These are phyloP conservation scores for Plenodomus biglobosus DNA, from an alignment of 2,329 filamentous ascomycete genomes.

Conservation along the genomic window DNA sequence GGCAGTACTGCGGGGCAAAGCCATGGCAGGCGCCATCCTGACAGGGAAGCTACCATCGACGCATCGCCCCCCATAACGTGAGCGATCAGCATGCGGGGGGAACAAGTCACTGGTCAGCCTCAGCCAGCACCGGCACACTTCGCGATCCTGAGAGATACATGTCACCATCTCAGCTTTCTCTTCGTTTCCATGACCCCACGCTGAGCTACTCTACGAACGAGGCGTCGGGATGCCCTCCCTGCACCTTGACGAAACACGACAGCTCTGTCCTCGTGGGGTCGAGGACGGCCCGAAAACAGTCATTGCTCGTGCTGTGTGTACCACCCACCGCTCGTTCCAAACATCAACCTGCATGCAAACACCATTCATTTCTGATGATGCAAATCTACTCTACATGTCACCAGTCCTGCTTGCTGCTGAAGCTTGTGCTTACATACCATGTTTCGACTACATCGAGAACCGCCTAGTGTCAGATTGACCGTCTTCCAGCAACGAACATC, in stretches of 20 bases:
- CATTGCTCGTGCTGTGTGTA: conserved; percentile 12
- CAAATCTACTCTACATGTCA: conserved; percentile 25
- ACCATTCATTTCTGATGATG: not conserved
- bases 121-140: not conserved
- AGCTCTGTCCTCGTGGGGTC: conserved; percentile 7
- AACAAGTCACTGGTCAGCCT: too few species aligned
- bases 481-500: conserved; percentile 20
- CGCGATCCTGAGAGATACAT: not conserved
- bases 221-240: conserved; percentile 11
- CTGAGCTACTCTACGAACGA: not conserved
- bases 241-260: conserved; percentile 9
- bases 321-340: conserved; percentile 4
- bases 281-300: conserved; percentile 19
- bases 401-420: conserved; percentile 6
- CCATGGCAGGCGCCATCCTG: conserved; percentile 15
- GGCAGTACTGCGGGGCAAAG: conserved; percentile 21
- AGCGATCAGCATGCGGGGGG: conserved; percentile 21
- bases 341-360: not conserved
- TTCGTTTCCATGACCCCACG: too few species aligned
- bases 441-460: conserved; percentile 6
- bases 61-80: conserved; percentile 9
- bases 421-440: conserved; percentile 18
- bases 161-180: not conserved
- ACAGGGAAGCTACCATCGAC: conserved; percentile 14
- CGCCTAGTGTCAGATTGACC: conserved; percentile 14